Evolutionary conservation across 179 eudicot species (phyloP).

Genomic region (Carnegiea gigantea): DNA sequence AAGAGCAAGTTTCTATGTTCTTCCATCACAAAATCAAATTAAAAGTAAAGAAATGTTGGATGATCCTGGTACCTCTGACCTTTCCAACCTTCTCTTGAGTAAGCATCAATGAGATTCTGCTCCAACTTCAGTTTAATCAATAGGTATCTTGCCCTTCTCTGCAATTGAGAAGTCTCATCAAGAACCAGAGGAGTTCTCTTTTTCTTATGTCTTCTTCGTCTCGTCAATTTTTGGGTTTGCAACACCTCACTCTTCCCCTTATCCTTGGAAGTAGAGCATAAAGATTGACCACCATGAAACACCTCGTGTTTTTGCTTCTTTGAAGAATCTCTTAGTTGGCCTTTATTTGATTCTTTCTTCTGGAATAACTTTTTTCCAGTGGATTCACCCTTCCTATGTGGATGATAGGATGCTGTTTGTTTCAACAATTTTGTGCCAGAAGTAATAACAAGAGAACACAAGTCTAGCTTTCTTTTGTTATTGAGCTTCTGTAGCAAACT

Average conservation of each 20-base stretch:
- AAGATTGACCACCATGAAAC: slow-evolving; percentile 23
- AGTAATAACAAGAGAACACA: slow-evolving; percentile 25
- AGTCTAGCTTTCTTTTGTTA: slow-evolving; percentile 31
- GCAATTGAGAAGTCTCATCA: slow-evolving; percentile 70
- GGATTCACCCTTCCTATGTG: slow-evolving; percentile 26
- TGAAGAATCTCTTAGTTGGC: slow-evolving; percentile 19
- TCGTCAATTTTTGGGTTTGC: slow-evolving; percentile 36
- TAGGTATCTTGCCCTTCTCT: slow-evolving; percentile 75
- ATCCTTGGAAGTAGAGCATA: slow-evolving; percentile 20
- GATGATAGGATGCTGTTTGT: slow-evolving; percentile 20
- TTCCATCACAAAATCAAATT: slow-evolving; percentile 12
- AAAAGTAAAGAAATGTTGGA: slow-evolving; percentile 17
- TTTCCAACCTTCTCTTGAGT: slow-evolving; percentile 94
- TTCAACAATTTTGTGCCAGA: slow-evolving; percentile 22
- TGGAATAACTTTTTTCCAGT: slow-evolving; percentile 13
- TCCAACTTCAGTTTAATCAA: slow-evolving; percentile 79
- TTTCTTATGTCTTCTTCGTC: slow-evolving; percentile 45
- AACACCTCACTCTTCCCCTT: slow-evolving; percentile 28
- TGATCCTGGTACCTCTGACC: slow-evolving; percentile 77
- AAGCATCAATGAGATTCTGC: slow-evolving; percentile 94
- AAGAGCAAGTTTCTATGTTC: not conserved
- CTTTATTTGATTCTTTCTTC: not conserved
- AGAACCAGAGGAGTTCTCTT: slow-evolving; percentile 41
- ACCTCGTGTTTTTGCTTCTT: slow-evolving; percentile 33
- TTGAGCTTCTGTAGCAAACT: slow-evolving; percentile 25